Conservation (phyloP, 805 yeast genomes). For the Cyberlindnera euphorbiae region DNA sequence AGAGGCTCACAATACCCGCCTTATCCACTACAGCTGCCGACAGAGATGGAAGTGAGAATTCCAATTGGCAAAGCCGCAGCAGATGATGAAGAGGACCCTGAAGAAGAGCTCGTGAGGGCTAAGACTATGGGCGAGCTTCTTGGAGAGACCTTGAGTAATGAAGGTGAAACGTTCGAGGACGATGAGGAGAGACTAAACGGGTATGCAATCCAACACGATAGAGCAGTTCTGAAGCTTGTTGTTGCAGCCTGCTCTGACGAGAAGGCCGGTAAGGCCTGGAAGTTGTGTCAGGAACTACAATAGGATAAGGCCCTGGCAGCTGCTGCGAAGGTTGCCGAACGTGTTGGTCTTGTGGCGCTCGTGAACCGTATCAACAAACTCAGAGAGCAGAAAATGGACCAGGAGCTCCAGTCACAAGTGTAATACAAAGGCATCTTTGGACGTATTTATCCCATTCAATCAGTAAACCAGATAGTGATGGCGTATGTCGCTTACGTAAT, state of each 20-base stretch:
- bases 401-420: slow-evolving; percentile 11
- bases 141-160: slow-evolving; percentile 49
- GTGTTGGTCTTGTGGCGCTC: slow-evolving; percentile 51
- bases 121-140: slow-evolving; percentile 57
- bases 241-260: slow-evolving; percentile 69
- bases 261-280: slow-evolving; percentile 59
- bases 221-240: slow-evolving; percentile 69
- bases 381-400: slow-evolving; percentile 44
- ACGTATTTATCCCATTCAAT: too few species aligned
- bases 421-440: too few species aligned
- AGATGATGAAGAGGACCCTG: slow-evolving; percentile 35
- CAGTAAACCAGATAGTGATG: too few species aligned
- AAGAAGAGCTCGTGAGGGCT: slow-evolving; percentile 60
- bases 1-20: slow-evolving; percentile 72
- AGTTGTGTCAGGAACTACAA: slow-evolving; percentile 62
- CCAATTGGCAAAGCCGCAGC: slow-evolving; percentile 43
- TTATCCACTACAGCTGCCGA: slow-evolving; percentile 80
- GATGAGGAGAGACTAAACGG: slow-evolving; percentile 48
- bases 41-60: slow-evolving; percentile 65
- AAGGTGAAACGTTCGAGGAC: slow-evolving; percentile 37
- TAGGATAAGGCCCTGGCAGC: slow-evolving; percentile 80
- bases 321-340: slow-evolving; percentile 78
- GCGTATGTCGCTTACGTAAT: too few species aligned
- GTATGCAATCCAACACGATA: slow-evolving; percentile 62
- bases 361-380: slow-evolving; percentile 51